These are phyloP conservation scores for Claviceps africana DNA, from an alignment of 2,329 filamentous ascomycete genomes.

Conservation along the genomic window DNA sequence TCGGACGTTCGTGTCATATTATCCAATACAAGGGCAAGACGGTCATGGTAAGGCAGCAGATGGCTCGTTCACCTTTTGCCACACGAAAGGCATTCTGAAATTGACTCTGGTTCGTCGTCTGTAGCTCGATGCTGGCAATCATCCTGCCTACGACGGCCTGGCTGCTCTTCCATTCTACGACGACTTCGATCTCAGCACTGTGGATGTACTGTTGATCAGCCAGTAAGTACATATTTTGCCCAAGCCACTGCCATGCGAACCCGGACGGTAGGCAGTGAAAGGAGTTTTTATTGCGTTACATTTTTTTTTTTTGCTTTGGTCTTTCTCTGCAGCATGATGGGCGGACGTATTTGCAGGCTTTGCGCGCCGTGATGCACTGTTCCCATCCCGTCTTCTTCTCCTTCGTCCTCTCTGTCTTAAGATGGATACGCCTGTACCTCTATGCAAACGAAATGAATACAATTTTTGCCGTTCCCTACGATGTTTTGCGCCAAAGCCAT, in stretches of 20 bases:
- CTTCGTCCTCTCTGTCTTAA: constrained; percentile 1
- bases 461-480: constrained; percentile 16
- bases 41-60: constrained; percentile 59
- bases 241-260: background rate
- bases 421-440: constrained; percentile 14
- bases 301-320: background rate
- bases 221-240: constrained; percentile 56
- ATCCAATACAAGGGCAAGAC: constrained; percentile 99
- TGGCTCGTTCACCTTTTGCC: background rate
- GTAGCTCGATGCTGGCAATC: constrained; percentile 91
- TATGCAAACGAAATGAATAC: constrained; percentile 22
- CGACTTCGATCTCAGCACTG: constrained; percentile 92
- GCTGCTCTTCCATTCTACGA: constrained; percentile 94
- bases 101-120: constrained; percentile 1
- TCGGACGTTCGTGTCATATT: constrained; percentile 93
- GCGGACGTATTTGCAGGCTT: background rate
- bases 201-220: constrained; percentile 94
- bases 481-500: constrained; percentile 7
- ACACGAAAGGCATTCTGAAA: background rate
- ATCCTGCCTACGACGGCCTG: constrained; percentile 89
- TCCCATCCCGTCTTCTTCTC: background rate
- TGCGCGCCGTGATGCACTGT: background rate
- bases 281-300: background rate
- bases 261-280: background rate
- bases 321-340: background rate